phyloP scores from a whole-genome alignment of 257 asterid genomes.

The Verbena officinalis region DNA sequence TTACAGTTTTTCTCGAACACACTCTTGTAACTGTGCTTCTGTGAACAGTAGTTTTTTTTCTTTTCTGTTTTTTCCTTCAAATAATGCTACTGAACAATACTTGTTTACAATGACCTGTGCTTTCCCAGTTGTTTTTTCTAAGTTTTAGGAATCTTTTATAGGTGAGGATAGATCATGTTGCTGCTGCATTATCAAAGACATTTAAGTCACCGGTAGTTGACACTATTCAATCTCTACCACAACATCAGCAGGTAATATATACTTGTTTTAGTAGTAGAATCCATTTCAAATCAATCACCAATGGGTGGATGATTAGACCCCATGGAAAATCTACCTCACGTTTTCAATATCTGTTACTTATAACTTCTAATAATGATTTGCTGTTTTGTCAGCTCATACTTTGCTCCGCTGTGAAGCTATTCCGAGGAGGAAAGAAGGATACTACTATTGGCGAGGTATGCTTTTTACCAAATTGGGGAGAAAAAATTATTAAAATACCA shows the following conservation, averaged over 20 bases:
- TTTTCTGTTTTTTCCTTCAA: too few relatives aligned
- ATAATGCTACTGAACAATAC: background rate
- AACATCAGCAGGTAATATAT: constrained; percentile 88
- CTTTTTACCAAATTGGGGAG: constrained; percentile 15
- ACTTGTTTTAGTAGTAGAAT: background rate
- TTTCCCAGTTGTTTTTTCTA: background rate
- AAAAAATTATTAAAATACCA: too few relatives aligned
- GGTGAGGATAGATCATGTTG: constrained; percentile 96
- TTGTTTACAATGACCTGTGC: background rate
- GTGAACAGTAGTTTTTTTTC: too few relatives aligned
- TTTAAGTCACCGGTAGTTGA: constrained; percentile 80
- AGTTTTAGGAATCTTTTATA: constrained; percentile 27
- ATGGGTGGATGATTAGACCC: too few relatives aligned
- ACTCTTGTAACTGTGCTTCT: background rate
- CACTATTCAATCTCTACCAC: constrained; percentile 89
- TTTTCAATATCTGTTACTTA: background rate
- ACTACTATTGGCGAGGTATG: constrained; percentile 86
- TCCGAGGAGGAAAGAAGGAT: constrained; percentile 82
- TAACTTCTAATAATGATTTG: background rate
- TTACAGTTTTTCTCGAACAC: background rate
- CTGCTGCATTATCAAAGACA: constrained; percentile 81
- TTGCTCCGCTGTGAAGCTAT: constrained; percentile 94
- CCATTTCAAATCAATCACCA: too few relatives aligned
- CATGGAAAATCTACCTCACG: too few relatives aligned
- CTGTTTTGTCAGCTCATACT: constrained; percentile 68